A percentile compares a stretch with the other conserved stretches of the same genome.
Conservation (phyloP, 345 rosid genomes). For the Pugionium cornutum region DNA sequence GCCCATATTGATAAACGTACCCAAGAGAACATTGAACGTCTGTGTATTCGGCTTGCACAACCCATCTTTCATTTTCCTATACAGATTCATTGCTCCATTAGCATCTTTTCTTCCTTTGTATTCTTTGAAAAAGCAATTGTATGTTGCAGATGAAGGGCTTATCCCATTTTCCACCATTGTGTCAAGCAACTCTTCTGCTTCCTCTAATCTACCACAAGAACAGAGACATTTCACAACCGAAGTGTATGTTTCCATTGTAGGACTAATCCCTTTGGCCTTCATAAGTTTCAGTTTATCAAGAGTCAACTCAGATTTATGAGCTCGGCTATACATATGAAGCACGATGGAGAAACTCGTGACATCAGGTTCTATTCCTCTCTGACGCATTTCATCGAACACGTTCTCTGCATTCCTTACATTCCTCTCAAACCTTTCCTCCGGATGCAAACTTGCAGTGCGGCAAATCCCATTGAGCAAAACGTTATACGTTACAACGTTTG, state of each 20-base stretch:
- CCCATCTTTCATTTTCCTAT: slow-evolving; percentile 62
- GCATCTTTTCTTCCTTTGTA: slow-evolving; percentile 76
- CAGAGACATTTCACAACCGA: slow-evolving; percentile 80
- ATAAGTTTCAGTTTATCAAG: slow-evolving; percentile 71
- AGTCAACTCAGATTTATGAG: slow-evolving; percentile 72
- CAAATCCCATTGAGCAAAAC: slow-evolving; percentile 80
- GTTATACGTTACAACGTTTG: slow-evolving; percentile 70
- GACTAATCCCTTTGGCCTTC: slow-evolving; percentile 66
- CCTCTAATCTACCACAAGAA: slow-evolving; percentile 70
- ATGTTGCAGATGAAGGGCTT: slow-evolving; percentile 60
- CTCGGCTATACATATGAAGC: slow-evolving; percentile 77
- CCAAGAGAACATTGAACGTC: slow-evolving; percentile 64
- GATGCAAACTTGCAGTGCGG: slow-evolving; percentile 74
- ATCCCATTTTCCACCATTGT: slow-evolving; percentile 69
- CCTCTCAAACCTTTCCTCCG: slow-evolving; percentile 63
- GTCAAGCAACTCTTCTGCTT: slow-evolving; percentile 62
- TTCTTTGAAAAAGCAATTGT: slow-evolving; percentile 88
- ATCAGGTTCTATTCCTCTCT: slow-evolving; percentile 77
- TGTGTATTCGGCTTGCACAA: slow-evolving; percentile 51
- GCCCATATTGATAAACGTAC: slow-evolving; percentile 59
- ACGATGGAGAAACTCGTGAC: slow-evolving; percentile 76
- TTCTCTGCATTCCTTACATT: slow-evolving; percentile 64
- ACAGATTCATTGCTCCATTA: slow-evolving; percentile 60
- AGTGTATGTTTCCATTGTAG: slow-evolving; percentile 62
- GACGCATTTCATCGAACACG: slow-evolving; percentile 79